Evolutionary conservation across 176 grass and related monocot species (phyloP), one percentile per base, ranked within the genome.

Genomic region (Triticum dicoccoides): DNA sequence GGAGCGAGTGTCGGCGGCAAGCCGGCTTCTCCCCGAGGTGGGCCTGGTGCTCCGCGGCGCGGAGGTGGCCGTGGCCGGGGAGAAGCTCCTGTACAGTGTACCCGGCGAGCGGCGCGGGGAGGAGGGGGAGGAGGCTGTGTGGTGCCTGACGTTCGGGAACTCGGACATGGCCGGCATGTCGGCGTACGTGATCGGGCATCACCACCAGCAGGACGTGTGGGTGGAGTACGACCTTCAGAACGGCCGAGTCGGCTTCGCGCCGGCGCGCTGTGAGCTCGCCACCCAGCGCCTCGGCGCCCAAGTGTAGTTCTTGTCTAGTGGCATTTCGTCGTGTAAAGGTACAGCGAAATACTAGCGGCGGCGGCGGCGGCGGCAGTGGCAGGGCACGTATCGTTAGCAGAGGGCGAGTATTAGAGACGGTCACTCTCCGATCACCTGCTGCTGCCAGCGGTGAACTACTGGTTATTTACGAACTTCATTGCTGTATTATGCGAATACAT

Each of bases 141-240:
- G 95, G 95, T 98, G 95, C 87, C 87, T 93, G 17, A 93, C 91
- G 71, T 98, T 98, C 75, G 93, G 95, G 15, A 95, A 82, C 85
- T 89, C 91, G 32, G 95, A 98, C 49, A 81, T 93, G 89, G 93
- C 89, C 13, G 91, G 85, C 39, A 61, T 95, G 41, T 91, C 87
- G 61, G 91, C 91, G 44, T 93, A 88, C 82, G 87, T 98, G 66
- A 98, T 98, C 63, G 93, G 93, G 41, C 93, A 95, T 89, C 89
- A 98, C 85, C 93, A 98, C 91, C 91, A 98, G 87, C 89, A 95
- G 79, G 82, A 98, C 76, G 83, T 92, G 68, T 98, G 93, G 95
- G 95, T 98, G 6, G 90, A 98, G 80, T 98, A 93, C 82, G 95
- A 98, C 77, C 88, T 97, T 17, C 69, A 82, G 73, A 97, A 97